Evolutionary conservation across 306 rosid species (phyloP).

Genomic region (Citrullus mucosospermus): DNA sequence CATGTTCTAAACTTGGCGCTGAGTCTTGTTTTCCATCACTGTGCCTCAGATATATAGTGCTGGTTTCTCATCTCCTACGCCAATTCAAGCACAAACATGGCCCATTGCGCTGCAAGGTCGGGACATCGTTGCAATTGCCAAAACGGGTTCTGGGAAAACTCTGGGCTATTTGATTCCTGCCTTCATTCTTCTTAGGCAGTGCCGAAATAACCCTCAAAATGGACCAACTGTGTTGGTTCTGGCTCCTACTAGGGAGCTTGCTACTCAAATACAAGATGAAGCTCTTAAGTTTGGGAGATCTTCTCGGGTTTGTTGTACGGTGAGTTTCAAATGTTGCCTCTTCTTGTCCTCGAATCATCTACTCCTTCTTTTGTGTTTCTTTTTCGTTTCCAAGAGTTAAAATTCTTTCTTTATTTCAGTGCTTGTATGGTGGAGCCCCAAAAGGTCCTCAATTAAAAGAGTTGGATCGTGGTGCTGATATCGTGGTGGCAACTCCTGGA

Average conservation of each 20-base stretch:
- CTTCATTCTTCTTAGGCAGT: conserved; percentile 69
- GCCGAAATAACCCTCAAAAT: conserved; percentile 56
- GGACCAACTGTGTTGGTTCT: conserved; percentile 96
- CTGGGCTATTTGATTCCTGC: conserved; percentile 94
- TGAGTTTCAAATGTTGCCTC: conserved; percentile 18
- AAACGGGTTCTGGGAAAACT: conserved; percentile 97
- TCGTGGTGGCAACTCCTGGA: conserved; percentile 99
- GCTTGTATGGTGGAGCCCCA: conserved; percentile 98
- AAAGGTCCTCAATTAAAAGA: conserved; percentile 84
- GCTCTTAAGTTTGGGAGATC: conserved; percentile 80
- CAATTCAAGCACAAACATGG: conserved; percentile 99
- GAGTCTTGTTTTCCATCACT: conserved; percentile 17
- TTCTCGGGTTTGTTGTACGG: conserved; percentile 86
- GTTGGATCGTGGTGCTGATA: conserved; percentile 87
- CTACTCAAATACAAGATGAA: conserved; percentile 94
- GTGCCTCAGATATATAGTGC: conserved; percentile 70
- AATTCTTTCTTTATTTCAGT: conserved; percentile 38
- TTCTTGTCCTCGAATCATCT: background rate
- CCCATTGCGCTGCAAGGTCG: conserved; percentile 90
- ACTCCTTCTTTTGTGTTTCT: background rate
- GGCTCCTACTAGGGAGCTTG: conserved; percentile 99
- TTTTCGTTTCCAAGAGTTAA: background rate
- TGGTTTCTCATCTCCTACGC: conserved; percentile 88
- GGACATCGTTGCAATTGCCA: conserved; percentile 97
- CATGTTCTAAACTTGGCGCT: conserved; percentile 14